Evolutionary conservation across 2,329 filamentous ascomycete species (phyloP).

Genomic region (Aurifilum marmelostoma): DNA sequence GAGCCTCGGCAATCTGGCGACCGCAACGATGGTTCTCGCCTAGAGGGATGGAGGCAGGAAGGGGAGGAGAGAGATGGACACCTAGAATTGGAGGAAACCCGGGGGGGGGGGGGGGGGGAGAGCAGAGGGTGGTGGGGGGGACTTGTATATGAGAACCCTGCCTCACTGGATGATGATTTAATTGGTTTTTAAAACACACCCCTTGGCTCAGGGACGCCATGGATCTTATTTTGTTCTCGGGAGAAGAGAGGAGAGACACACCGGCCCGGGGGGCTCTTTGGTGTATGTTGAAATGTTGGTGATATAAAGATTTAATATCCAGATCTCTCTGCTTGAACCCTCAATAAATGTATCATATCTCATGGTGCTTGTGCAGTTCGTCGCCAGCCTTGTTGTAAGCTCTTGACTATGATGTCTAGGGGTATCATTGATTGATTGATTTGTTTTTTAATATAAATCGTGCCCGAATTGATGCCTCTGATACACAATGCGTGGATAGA

Average conservation of each 20-base stretch:
- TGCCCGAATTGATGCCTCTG: background rate
- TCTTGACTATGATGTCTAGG: background rate
- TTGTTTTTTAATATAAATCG: background rate
- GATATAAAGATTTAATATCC: conserved; percentile 15
- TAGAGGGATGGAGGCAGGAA: background rate
- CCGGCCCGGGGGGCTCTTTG: background rate
- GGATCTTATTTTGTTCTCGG: conserved; percentile 9
- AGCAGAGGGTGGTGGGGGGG: background rate
- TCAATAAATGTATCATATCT: too few relatives aligned
- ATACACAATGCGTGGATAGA: conserved; percentile 5
- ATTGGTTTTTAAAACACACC: background rate
- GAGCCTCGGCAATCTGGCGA: conserved; percentile 47
- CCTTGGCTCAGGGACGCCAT: background rate
- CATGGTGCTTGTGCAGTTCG: too few relatives aligned
- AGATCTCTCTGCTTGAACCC: background rate
- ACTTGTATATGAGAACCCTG: background rate
- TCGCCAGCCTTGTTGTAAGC: background rate
- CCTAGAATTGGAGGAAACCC: background rate
- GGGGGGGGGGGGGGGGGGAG: too few relatives aligned
- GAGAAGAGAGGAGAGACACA: background rate
- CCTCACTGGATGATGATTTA: background rate
- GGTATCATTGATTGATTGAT: conserved; percentile 23
- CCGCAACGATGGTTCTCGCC: conserved; percentile 32
- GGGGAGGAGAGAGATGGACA: background rate
- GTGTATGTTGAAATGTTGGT: conserved; percentile 3